Base-by-base conservation (phyloP, 1,284 basidiomycete species). In the Malassezia furfur region DNA sequence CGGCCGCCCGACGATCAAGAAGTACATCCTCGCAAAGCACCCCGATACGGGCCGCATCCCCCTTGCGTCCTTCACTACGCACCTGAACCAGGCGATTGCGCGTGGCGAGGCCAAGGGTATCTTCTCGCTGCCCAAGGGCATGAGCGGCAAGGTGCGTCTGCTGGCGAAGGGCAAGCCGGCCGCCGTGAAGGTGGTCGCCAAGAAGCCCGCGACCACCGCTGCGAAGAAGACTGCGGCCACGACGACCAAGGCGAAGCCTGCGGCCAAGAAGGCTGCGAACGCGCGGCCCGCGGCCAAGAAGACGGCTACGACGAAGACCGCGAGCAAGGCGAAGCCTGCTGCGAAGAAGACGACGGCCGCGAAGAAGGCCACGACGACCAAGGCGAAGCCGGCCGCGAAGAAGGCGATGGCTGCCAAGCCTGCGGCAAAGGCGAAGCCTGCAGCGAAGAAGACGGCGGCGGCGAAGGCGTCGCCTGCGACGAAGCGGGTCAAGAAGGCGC, bases 1-100 rank as follows among this genome's bases (percentile, higher is more conserved):
- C 64, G 91, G 88, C 67, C 86, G 90, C 54, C 87, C 85, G 57
- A 84, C 85, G 72, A 88, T 94, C 79, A 93, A 93, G 83, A 91
- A 89, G 89, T 84, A 67, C 68, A 80, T 77, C 54, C 60, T 53
- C 48, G 60, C 62, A 17, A 65, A 63, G 62, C 54, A 63, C 53
- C 62, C 62, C 48, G 61, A 53, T 49, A 62, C 65, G 14, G 59
- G 64, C 58, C 62, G 64, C 52, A 52, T 55, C 55, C 60, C 65
- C 49, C 63, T 63, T 34, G 80, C 83, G 57, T 82, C 86, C 40
- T 88, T 90, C 78, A 81, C 80, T 70, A 84, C 82, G 60, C 87
- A 89, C 77, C 82, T 94, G 66, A 82, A 82, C 70, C 84, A 82
- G 72, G 89, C 90, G 56, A 86, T 94, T 75, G 79, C 82, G 59